phyloP scores from a whole-genome alignment of 140 eudicot genomes.

The Senecio squalidus region DNA sequence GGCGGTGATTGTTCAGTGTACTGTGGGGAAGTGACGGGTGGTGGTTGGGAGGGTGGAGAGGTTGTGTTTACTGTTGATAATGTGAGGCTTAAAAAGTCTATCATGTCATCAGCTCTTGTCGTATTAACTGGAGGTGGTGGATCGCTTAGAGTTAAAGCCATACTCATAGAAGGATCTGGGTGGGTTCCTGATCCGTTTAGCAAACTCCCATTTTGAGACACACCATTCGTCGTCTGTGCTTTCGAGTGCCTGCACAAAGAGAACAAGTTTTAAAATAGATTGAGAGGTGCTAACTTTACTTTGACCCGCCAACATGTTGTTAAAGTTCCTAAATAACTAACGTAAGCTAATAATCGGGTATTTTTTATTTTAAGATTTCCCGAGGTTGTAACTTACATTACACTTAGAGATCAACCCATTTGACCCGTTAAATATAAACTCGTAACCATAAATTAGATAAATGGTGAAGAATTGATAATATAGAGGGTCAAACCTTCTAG shows the following conservation, averaged over 20 bases:
- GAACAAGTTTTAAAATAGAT: not conserved
- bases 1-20: slow-evolving; percentile 27
- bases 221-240: slow-evolving; percentile 29
- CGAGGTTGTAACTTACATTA: too few relatives aligned
- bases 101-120: slow-evolving; percentile 68
- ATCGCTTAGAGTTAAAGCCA: slow-evolving; percentile 55
- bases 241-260: slow-evolving; percentile 60
- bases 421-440: too few relatives aligned
- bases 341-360: too few relatives aligned
- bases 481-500: slow-evolving; percentile 57
- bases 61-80: slow-evolving; percentile 38
- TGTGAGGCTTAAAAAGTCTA: slow-evolving; percentile 67
- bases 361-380: too few relatives aligned
- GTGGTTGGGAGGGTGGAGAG: slow-evolving; percentile 26
- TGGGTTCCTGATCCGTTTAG: slow-evolving; percentile 14
- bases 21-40: slow-evolving; percentile 21
- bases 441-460: too few relatives aligned
- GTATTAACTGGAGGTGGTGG: slow-evolving; percentile 50
- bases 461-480: too few relatives aligned
- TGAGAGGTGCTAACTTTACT: too few relatives aligned
- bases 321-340: too few relatives aligned
- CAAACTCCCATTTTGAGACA: slow-evolving; percentile 20
- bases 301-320: too few relatives aligned
- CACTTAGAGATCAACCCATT: too few relatives aligned
- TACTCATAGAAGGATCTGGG: slow-evolving; percentile 40